These are phyloP conservation scores for Ilyonectria sp. DNA, from an alignment of 2,329 filamentous ascomycete species.

Conservation along the genomic window DNA sequence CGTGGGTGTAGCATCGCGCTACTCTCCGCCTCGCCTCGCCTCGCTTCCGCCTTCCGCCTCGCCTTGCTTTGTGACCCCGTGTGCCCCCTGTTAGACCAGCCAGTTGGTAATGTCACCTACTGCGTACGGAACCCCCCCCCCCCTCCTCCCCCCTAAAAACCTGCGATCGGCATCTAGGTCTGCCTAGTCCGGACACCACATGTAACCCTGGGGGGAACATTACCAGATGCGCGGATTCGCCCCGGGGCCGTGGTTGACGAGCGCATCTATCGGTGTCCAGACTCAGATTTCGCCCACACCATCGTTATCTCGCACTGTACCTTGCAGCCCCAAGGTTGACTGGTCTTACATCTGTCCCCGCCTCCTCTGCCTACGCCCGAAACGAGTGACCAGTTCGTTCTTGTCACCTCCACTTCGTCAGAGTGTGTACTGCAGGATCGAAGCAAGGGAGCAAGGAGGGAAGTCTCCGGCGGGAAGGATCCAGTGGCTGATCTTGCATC, in stretches of 20 bases:
- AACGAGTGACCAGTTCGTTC: not conserved
- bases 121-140: not conserved
- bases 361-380: not conserved
- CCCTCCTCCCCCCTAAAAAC: not conserved
- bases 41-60: slow-evolving; percentile 1
- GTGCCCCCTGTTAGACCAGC: not conserved
- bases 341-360: not conserved
- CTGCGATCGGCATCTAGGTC: slow-evolving; percentile 18
- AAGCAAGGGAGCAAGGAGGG: slow-evolving; percentile 12
- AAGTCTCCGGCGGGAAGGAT: not conserved
- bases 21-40: slow-evolving; percentile 1
- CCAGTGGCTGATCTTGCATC: not conserved
- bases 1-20: slow-evolving; percentile 15
- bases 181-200: slow-evolving; percentile 12
- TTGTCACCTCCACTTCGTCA: slow-evolving; percentile 7
- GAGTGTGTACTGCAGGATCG: slow-evolving; percentile 21
- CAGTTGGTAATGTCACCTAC: slow-evolving; percentile 3
- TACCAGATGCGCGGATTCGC: slow-evolving; percentile 26
- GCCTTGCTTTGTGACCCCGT: slow-evolving; percentile 3
- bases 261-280: not conserved
- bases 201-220: slow-evolving; percentile 24
- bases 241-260: slow-evolving; percentile 3
- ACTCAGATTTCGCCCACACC: slow-evolving; percentile 11
- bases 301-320: slow-evolving; percentile 19
- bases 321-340: slow-evolving; percentile 17